Base-by-base conservation (phyloP, 805 yeast genomes). In the Lipomyces mesembrius region DNA sequence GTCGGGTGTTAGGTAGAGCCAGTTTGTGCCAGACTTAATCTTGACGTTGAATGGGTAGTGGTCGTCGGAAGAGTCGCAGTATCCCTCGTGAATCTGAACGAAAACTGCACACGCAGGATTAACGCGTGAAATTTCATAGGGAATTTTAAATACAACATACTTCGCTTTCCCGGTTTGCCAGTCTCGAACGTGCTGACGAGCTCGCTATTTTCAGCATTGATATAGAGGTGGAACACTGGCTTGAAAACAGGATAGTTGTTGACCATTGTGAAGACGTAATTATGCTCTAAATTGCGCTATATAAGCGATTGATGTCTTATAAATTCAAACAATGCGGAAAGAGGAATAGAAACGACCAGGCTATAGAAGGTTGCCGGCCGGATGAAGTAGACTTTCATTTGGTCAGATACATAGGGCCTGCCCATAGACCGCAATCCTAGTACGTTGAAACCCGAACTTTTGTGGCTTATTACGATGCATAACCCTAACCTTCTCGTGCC, bases 181-280 rank as follows among this genome's bases (percentile, higher is more conserved):
- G 51, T 61, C 57, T 62, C 63, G 60, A 56, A 65, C 17, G 65
- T 61, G 64, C 68, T 64, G 46, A 67, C 70, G 46, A 60, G 27
- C 60, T 67, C 70, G 49, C 64, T 61, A 62, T 67, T 67, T 57
- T 67, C 68, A 17, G 70, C 69, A 34, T 66, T 65, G 61, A 67
- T 64, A 49, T 65, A 67, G 7, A 68, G 65, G 49, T 61, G 70
- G 63, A 68, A 68, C 17, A 61, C 71, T 12, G 72, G 71, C 56
- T 68, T 68, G 58, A 68, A 68, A 20, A 66, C 63, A n/a, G 71
- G 71, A 54, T 49, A 66, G 22, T 43, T n/a, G 49, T n/a, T 43
- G 22, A 43, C 49, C 49, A 43, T 43, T 43, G 20, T 43, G 25
- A 43, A n/a, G 6, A 8, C 49, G 49, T 7, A 43, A 43, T 6